These are phyloP conservation scores for Lasiodiplodia sp. DNA, from an alignment of 2,329 filamentous ascomycete species.

Conservation along the genomic window DNA sequence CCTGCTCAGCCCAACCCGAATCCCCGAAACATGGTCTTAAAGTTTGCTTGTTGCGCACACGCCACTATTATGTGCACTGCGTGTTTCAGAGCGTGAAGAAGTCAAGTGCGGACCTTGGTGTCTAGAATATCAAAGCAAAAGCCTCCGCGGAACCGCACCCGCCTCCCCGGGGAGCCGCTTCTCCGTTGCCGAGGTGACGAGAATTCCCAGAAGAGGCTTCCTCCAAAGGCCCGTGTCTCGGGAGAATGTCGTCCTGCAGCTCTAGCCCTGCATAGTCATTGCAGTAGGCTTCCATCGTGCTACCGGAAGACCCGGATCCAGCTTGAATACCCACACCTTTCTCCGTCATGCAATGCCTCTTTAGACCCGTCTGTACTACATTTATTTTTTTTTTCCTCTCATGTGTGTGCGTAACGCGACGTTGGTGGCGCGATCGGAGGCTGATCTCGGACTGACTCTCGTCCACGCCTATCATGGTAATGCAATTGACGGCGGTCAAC, in stretches of 20 bases:
- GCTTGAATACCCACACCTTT: neutral
- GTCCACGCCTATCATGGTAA: neutral
- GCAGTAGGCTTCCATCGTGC: neutral
- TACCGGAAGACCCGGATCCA: neutral
- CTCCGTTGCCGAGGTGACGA: neutral
- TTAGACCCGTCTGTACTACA: neutral
- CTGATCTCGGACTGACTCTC: neutral
- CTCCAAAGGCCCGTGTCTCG: neutral
- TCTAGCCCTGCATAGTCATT: neutral
- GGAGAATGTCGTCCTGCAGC: neutral
- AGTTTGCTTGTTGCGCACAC: neutral
- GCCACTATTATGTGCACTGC: neutral
- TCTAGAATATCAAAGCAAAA: neutral
- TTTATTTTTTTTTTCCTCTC: neutral
- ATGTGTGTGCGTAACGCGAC: neutral
- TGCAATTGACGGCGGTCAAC: neutral
- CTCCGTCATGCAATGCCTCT: neutral
- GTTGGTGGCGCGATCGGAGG: neutral
- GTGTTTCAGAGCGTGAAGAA: constrained; percentile 1
- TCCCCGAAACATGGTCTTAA: constrained; percentile 2
- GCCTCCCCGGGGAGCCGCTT: neutral
- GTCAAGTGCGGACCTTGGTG: neutral
- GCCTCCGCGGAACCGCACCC: neutral
- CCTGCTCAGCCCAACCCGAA: neutral
- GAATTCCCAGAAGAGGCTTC: neutral